Conservation (phyloP, 1,284 basidiomycete genomes). For the Microbotryomycetes sp. region DNA sequence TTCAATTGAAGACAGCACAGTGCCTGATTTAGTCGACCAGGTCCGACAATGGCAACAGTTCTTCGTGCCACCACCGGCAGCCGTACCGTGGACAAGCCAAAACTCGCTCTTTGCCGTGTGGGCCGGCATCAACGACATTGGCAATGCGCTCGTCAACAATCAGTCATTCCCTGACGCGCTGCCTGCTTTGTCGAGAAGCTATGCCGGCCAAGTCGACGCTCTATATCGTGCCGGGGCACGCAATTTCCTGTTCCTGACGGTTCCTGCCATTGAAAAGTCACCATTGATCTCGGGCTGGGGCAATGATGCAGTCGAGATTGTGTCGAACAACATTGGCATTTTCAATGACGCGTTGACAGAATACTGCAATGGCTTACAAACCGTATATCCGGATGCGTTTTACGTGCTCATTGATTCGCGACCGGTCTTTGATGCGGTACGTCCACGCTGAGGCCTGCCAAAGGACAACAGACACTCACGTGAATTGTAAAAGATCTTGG, state of each 20-base stretch:
- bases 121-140: slow-evolving; percentile 25
- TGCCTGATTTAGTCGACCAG: slow-evolving; percentile 8
- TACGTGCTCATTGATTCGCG: background rate
- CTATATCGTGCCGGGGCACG: slow-evolving; percentile 2
- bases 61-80: background rate
- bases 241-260: slow-evolving; percentile 14
- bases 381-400: background rate
- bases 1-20: background rate
- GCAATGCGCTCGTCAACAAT: background rate
- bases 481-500: too few species aligned
- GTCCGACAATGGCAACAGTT: background rate
- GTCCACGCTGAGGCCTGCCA: too few species aligned
- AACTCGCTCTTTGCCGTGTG: slow-evolving; percentile 12
- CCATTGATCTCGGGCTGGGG: slow-evolving; percentile 6
- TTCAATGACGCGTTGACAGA: background rate
- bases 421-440: background rate
- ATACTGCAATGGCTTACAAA: background rate
- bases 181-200: background rate
- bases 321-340: background rate
- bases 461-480: too few species aligned
- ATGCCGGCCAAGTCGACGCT: background rate
- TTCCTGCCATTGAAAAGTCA: slow-evolving; percentile 10
- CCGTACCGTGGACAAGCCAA: background rate
- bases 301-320: background rate
- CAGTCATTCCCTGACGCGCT: background rate